phyloP scores from a whole-genome alignment of 2,329 filamentous ascomycete genomes.

The Colletotrichum filicis region DNA sequence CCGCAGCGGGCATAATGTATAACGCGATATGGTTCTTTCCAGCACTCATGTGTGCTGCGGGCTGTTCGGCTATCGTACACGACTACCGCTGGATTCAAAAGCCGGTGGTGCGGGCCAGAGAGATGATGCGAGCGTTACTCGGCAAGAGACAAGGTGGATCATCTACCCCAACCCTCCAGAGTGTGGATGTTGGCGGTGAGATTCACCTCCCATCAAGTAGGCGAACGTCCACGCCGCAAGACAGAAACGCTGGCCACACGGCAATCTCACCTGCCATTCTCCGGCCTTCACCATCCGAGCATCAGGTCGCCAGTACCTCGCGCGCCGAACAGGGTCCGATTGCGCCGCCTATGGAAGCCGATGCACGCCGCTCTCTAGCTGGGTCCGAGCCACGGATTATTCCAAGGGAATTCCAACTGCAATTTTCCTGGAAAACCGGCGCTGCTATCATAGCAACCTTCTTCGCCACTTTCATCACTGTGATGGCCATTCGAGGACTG shows the following conservation, averaged over 20 bases:
- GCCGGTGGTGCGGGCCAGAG: slow-evolving; percentile 31
- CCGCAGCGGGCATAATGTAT: slow-evolving; percentile 74
- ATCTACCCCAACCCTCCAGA: no score
- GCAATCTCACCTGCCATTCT: no score
- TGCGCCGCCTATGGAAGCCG: no score
- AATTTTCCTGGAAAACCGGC: slow-evolving; percentile 58
- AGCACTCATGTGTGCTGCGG: slow-evolving; percentile 67
- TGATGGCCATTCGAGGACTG: slow-evolving; percentile 64
- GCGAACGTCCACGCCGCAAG: no score
- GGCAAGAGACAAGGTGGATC: no score
- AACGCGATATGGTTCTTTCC: slow-evolving; percentile 83
- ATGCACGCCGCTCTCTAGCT: slow-evolving; percentile 8
- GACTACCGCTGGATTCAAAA: slow-evolving; percentile 65
- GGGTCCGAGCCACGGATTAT: slow-evolving; percentile 43
- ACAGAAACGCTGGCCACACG: no score
- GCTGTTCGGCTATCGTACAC: slow-evolving; percentile 62
- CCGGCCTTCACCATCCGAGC: no score
- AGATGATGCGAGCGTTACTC: no score
- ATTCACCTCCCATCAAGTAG: no score
- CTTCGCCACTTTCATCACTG: slow-evolving; percentile 63
- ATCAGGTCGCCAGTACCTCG: no score
- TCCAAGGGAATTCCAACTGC: slow-evolving; percentile 45
- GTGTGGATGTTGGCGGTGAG: no score
- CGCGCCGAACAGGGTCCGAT: no score
- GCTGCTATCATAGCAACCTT: slow-evolving; percentile 57